Conservation (phyloP, 2,329 filamentous ascomycete genomes). For the Ambrosiella beaveri region DNA sequence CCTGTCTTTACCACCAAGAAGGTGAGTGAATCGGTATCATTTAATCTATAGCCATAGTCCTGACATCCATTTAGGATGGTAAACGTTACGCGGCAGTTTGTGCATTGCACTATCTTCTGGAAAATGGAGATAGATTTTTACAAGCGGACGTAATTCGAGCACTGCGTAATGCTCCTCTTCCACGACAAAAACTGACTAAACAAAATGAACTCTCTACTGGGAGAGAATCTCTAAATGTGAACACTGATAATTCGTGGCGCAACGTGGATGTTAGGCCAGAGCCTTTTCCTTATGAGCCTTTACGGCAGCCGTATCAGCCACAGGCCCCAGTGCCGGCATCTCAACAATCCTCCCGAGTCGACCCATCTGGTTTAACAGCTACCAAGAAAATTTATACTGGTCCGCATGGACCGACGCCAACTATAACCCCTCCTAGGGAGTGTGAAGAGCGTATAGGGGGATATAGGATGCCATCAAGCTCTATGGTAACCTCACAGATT, state of each 20-base stretch:
- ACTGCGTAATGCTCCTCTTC: too few species aligned
- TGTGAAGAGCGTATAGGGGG: too few species aligned
- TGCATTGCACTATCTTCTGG: slow-evolving; percentile 24
- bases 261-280: too few species aligned
- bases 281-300: too few species aligned
- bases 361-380: background rate
- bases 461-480: too few species aligned
- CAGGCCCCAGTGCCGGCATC: background rate
- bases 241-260: too few species aligned
- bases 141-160: background rate
- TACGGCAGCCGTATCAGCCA: too few species aligned
- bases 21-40: slow-evolving; percentile 16
- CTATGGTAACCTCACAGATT: too few species aligned
- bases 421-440: background rate
- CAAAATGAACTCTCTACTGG: too few species aligned
- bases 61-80: slow-evolving; percentile 22
- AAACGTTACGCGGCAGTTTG: slow-evolving; percentile 35
- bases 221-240: too few species aligned
- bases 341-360: background rate
- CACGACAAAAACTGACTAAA: too few species aligned
- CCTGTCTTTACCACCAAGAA: slow-evolving; percentile 31
- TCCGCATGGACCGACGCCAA: background rate
- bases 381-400: background rate
- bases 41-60: background rate
- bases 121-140: background rate